Conservation (phyloP, 2,329 filamentous ascomycete species). For the Huntiella omanensis region DNA sequence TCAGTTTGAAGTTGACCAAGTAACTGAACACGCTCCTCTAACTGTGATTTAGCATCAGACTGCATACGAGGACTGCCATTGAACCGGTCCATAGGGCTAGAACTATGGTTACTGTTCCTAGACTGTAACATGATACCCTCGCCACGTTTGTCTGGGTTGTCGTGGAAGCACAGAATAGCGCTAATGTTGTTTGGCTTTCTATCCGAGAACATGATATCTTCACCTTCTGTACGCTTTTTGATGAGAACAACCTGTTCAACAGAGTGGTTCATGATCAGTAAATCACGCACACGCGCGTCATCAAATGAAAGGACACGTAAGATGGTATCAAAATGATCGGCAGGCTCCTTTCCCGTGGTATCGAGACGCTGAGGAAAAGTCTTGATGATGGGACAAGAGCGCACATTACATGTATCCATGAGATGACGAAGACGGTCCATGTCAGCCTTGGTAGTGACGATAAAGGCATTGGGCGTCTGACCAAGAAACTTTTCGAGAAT, state of each 20-base stretch:
- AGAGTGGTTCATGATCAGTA: constrained; percentile 61
- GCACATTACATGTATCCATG: constrained; percentile 37
- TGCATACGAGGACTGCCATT: constrained; percentile 52
- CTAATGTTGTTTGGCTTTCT: constrained; percentile 47
- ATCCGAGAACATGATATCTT: constrained; percentile 47
- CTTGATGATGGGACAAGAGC: constrained; percentile 43
- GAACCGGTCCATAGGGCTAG: constrained; percentile 26
- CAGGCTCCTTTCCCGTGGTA: constrained; percentile 52
- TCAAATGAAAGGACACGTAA: constrained; percentile 68
- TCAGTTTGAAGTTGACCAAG: constrained; percentile 36
- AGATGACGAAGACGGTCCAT: constrained; percentile 46
- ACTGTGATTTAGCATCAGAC: constrained; percentile 51
- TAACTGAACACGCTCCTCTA: constrained; percentile 31
- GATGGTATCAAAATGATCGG: constrained; percentile 53
- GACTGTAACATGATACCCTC: constrained; percentile 32
- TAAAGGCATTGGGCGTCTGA: constrained; percentile 51
- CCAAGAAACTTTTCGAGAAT: constrained; percentile 66
- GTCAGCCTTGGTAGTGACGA: constrained; percentile 63
- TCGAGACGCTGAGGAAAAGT: constrained; percentile 36
- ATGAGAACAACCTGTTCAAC: constrained; percentile 79
- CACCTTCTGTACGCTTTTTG: constrained; percentile 44
- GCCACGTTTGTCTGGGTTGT: constrained; percentile 27
- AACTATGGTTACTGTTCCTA: constrained; percentile 56
- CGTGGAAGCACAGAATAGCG: constrained; percentile 51
- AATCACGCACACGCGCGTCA: constrained; percentile 56